Percentiles rank a stretch among this genome's conserved stretches.
Conservation (phyloP, 2,329 filamentous ascomycete species). For the Monosporascus sp. region DNA sequence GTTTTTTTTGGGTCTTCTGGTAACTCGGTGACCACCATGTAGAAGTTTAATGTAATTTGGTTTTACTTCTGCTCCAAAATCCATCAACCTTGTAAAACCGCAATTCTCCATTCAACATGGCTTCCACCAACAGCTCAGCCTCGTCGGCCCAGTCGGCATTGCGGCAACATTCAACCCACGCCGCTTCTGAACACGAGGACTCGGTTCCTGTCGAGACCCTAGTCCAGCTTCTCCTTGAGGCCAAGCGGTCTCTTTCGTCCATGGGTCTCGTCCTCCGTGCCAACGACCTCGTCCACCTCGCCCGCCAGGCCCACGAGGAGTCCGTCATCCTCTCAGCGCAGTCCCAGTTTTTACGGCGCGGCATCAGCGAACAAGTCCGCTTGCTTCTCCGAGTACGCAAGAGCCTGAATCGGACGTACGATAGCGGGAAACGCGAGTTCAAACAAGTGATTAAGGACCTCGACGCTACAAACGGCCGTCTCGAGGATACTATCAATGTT, state of each 20-base stretch:
- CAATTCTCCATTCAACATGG: constrained; percentile 16
- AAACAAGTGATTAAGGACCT: constrained; percentile 57
- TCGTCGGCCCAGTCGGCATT: constrained; percentile 16
- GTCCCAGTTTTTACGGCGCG: constrained; percentile 60
- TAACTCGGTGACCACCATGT: not conserved
- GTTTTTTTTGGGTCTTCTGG: not conserved
- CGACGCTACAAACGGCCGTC: constrained; percentile 59
- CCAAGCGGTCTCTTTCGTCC: constrained; percentile 81
- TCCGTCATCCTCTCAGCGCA: constrained; percentile 68
- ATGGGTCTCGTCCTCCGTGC: constrained; percentile 79
- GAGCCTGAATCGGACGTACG: constrained; percentile 50
- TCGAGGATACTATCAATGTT: constrained; percentile 62
- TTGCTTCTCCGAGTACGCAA: constrained; percentile 47
- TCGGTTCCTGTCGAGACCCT: constrained; percentile 64
- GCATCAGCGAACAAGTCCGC: constrained; percentile 52
- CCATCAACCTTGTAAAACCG: not conserved
- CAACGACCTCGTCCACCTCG: constrained; percentile 76
- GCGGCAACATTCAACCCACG: constrained; percentile 18
- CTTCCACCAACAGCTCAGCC: constrained; percentile 17
- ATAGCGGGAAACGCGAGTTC: constrained; percentile 55
- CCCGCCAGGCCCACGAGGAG: constrained; percentile 72
- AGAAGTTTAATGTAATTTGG: not conserved
- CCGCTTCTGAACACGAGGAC: constrained; percentile 31
- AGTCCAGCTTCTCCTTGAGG: constrained; percentile 76
- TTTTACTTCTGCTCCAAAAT: not conserved